Conservation (phyloP, 257 asterid species). For the Primulina eburnea region DNA sequence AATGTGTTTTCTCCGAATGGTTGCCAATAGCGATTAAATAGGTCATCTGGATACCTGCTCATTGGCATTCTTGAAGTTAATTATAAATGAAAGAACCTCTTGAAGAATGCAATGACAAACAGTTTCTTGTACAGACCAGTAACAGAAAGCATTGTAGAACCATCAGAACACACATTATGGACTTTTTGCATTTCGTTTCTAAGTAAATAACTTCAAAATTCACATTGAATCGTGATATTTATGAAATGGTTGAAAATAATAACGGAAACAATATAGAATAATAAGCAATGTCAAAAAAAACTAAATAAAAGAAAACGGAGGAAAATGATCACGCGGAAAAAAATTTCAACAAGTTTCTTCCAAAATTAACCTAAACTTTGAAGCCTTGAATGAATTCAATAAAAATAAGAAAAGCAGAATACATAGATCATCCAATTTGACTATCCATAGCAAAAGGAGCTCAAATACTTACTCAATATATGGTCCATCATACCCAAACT, state of each 20-base stretch:
- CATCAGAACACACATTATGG: neutral
- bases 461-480: conserved; percentile 51
- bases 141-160: conserved; percentile 8
- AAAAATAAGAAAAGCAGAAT: neutral
- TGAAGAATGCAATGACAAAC: conserved; percentile 6
- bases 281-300: neutral
- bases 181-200: neutral
- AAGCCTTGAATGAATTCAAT: neutral
- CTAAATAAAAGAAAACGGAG: neutral
- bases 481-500: conserved; percentile 77
- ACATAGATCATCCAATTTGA: neutral
- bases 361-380: neutral
- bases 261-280: no score
- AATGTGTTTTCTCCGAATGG: conserved; percentile 57
- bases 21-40: conserved; percentile 77
- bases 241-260: no score
- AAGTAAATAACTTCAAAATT: neutral
- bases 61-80: conserved; percentile 24
- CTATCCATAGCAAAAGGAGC: neutral
- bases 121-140: neutral
- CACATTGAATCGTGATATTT: neutral
- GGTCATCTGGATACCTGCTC: conserved; percentile 84
- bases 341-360: neutral
- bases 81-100: neutral
- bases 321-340: neutral